Conservation (phyloP, 2,329 filamentous ascomycete genomes). For the Erysiphe pulchra region DNA sequence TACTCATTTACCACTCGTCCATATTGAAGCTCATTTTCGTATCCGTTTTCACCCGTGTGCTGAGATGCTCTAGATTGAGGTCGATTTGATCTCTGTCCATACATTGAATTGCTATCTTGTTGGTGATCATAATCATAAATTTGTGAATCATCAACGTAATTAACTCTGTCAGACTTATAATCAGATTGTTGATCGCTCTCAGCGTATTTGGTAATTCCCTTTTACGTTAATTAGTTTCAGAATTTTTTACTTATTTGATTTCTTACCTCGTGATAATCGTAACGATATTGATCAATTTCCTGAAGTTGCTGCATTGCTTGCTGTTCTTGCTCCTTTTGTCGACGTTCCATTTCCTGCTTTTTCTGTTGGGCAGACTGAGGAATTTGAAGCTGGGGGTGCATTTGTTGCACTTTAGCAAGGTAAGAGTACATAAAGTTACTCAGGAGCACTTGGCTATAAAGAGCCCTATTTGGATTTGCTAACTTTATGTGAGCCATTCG, state of each 20-base stretch:
- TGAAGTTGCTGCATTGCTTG: slow-evolving; percentile 12
- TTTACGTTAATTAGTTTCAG: slow-evolving; percentile 3
- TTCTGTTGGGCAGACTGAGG: slow-evolving; percentile 56
- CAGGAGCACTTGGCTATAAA: slow-evolving; percentile 83
- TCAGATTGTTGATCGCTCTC: slow-evolving; percentile 11
- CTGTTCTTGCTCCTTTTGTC: slow-evolving; percentile 17
- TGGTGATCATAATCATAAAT: slow-evolving; percentile 23
- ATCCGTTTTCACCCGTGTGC: slow-evolving; percentile 11
- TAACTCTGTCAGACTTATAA: slow-evolving; percentile 15
- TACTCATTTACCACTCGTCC: slow-evolving; percentile 10
- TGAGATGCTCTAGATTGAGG: slow-evolving; percentile 13
- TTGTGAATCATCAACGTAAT: slow-evolving; percentile 22
- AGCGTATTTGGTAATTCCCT: slow-evolving; percentile 15
- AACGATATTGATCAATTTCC: slow-evolving; percentile 14
- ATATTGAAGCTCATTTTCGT: slow-evolving; percentile 11
- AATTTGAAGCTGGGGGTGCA: slow-evolving; percentile 88
- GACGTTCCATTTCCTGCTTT: slow-evolving; percentile 30
- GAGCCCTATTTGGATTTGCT: slow-evolving; percentile 76
- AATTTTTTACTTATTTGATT: neutral
- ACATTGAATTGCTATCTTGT: slow-evolving; percentile 14
- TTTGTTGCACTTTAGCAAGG: slow-evolving; percentile 91
- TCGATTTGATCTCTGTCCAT: slow-evolving; percentile 8
- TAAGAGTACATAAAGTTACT: slow-evolving; percentile 99
- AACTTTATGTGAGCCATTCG: slow-evolving; percentile 97
- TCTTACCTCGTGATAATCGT: slow-evolving; percentile 15